Percentiles rank a stretch among this genome's conserved stretches.
Evolutionary conservation across 805 yeast genomes (phyloP).

Genomic region (Wickerhamomyces subpelliculosus): DNA sequence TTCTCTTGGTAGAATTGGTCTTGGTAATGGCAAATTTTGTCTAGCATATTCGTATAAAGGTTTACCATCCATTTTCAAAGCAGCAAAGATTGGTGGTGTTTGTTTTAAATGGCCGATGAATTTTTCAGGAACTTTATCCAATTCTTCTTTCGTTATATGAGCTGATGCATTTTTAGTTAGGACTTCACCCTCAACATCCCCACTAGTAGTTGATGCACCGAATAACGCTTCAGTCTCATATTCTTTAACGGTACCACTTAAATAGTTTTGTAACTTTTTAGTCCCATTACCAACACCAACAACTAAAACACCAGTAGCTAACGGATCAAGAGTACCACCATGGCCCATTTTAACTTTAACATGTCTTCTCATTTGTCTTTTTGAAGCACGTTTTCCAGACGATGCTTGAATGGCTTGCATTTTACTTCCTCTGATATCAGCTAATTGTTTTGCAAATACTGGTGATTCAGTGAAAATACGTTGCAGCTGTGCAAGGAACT

Average conservation of each 20-base stretch:
- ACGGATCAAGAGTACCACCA: slow-evolving; percentile 95
- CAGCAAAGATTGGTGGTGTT: slow-evolving; percentile 93
- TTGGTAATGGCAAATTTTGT: slow-evolving; percentile 77
- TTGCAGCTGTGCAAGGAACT: slow-evolving; percentile 63
- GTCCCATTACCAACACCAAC: slow-evolving; percentile 94
- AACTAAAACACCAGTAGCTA: slow-evolving; percentile 91
- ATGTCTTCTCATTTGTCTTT: slow-evolving; percentile 42
- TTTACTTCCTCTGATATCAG: slow-evolving; percentile 41
- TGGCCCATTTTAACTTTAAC: slow-evolving; percentile 86
- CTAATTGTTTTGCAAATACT: slow-evolving; percentile 48
- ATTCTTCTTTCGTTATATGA: slow-evolving; percentile 48
- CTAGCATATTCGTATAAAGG: slow-evolving; percentile 94
- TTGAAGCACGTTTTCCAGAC: slow-evolving; percentile 40
- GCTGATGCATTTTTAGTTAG: slow-evolving; percentile 48
- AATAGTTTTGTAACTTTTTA: slow-evolving; percentile 63
- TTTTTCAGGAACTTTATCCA: slow-evolving; percentile 45
- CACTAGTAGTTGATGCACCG: slow-evolving; percentile 90
- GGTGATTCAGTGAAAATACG: slow-evolving; percentile 50
- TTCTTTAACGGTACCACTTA: slow-evolving; percentile 68
- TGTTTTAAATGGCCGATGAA: slow-evolving; percentile 81
- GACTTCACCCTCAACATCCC: slow-evolving; percentile 86
- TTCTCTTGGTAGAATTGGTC: slow-evolving; percentile 69
- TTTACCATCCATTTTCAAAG: slow-evolving; percentile 89
- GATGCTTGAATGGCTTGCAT: slow-evolving; percentile 30
- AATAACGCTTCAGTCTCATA: slow-evolving; percentile 81